Base-by-base conservation (phyloP, 148 eudicot species). In the Silene latifolia region DNA sequence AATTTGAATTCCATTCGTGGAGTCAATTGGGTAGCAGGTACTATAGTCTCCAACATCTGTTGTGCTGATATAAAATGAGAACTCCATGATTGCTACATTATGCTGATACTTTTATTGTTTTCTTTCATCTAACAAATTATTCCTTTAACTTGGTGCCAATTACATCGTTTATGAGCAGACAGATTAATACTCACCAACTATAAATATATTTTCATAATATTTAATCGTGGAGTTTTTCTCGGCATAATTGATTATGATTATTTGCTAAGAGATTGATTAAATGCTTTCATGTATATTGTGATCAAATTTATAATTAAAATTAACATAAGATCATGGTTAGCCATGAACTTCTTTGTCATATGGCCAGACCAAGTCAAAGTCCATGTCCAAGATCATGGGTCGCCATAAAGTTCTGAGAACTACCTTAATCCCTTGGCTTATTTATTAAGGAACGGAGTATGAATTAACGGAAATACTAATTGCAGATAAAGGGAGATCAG, bases 61-160 rank as follows among this genome's bases (percentile, higher is more conserved):
- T 70, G 82, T 53, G 35, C 78, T 74, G 74, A 63, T 79, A 53
- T n/a, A 24, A 60, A 24, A n/a, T 15, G 54, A 18, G 75, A 62
- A 39, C 44, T 39, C 44, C 8, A 39, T 57, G 51, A 59, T 63
- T 64, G 66, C 32, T 62, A 67, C 74, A 70, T 70, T 3, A 63
- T 53, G 44, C 66, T 51, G 72, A 63, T 23, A 75, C 47, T 53
- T 74, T 39, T 59, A 51, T 74, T 35, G 60, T 74, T 48, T 47
- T 69, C 8, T 64, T 7, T 62, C 21, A 19, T 23, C 57, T 12
- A 53, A 79, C 61, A 60, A 69, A 79, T 35, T 62, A 54, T 57
- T 21, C 10, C 39, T 12, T 73, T 73, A 66, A 8, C 63, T 48
- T 11, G 54, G 54, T 48, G 17, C 54, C 44, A 8, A 24, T 12